phyloP scores from a whole-genome alignment of 2,329 filamentous ascomycete species.

The Hypoxylon sp. region DNA sequence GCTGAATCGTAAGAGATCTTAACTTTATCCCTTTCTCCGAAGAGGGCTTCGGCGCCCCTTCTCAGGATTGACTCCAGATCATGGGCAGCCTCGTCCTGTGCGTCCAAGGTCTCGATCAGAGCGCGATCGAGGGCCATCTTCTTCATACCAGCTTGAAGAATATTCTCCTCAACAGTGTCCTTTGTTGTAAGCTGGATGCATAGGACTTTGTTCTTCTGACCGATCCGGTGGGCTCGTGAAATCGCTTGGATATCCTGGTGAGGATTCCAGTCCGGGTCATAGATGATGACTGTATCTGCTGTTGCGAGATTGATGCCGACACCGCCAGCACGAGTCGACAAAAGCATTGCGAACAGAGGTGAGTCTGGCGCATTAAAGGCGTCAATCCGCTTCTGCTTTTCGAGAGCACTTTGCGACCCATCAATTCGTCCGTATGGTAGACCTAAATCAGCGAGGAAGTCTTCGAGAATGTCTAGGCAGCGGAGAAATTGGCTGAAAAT shows the following conservation, averaged over 20 bases:
- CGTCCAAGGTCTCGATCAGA: slow-evolving; percentile 91
- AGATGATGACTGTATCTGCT: slow-evolving; percentile 97
- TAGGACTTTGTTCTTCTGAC: slow-evolving; percentile 94
- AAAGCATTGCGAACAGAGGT: slow-evolving; percentile 86
- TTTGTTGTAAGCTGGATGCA: slow-evolving; percentile 96
- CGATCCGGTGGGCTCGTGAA: slow-evolving; percentile 94
- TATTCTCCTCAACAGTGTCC: slow-evolving; percentile 91
- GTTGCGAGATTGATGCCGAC: slow-evolving; percentile 98
- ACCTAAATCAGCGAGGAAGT: slow-evolving; percentile 85
- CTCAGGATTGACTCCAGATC: slow-evolving; percentile 91
- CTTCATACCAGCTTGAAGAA: slow-evolving; percentile 93
- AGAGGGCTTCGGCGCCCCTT: slow-evolving; percentile 88
- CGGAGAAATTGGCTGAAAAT: slow-evolving; percentile 96
- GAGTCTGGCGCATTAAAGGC: slow-evolving; percentile 91
- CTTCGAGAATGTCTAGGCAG: slow-evolving; percentile 91
- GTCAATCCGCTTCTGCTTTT: slow-evolving; percentile 96
- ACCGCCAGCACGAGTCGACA: slow-evolving; percentile 94
- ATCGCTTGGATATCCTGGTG: slow-evolving; percentile 98
- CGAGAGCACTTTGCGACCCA: slow-evolving; percentile 82
- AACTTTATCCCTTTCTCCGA: slow-evolving; percentile 78
- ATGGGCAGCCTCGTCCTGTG: slow-evolving; percentile 81
- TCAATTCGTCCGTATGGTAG: slow-evolving; percentile 85
- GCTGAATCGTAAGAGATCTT: slow-evolving; percentile 86
- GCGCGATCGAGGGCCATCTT: slow-evolving; percentile 98
- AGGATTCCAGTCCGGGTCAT: slow-evolving; percentile 97